These are phyloP conservation scores for Arabidopsis suecica DNA, from an alignment of 345 rosid species.

Conservation along the genomic window DNA sequence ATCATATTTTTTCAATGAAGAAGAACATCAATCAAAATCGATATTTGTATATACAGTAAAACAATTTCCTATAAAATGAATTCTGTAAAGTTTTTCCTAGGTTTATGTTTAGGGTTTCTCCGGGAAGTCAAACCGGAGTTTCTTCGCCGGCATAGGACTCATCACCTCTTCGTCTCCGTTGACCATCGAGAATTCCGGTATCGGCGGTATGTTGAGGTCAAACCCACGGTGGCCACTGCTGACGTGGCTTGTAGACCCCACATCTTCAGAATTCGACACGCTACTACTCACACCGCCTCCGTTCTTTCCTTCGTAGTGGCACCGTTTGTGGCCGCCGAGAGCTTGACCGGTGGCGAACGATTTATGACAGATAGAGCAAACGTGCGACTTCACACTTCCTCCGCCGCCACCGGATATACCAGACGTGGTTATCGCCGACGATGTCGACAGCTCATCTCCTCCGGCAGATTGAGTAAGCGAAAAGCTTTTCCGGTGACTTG, in stretches of 20 bases:
- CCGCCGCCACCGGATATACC: slow-evolving; percentile 13
- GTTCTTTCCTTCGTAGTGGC: slow-evolving; percentile 64
- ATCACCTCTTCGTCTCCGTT: slow-evolving; percentile 60
- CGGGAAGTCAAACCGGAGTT: slow-evolving; percentile 42
- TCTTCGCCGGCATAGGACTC: slow-evolving; percentile 63
- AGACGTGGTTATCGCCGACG: slow-evolving; percentile 19
- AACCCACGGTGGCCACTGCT: slow-evolving; percentile 58
- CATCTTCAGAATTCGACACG: slow-evolving; percentile 52
- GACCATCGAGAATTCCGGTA: slow-evolving; percentile 56
- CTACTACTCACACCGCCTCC: slow-evolving; percentile 37
- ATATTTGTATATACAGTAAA: slow-evolving; percentile 19
- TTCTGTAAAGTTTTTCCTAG: neutral
- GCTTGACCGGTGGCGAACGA: slow-evolving; percentile 74
- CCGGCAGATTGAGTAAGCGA: slow-evolving; percentile 2
- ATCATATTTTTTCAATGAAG: slow-evolving; percentile 4
- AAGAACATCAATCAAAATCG: neutral
- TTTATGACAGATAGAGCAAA: slow-evolving; percentile 69
- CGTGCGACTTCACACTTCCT: slow-evolving; percentile 48
- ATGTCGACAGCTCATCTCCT: slow-evolving; percentile 38
- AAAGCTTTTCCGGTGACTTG: slow-evolving; percentile 54
- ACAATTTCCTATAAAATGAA: slow-evolving; percentile 10
- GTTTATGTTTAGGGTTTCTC: neutral
- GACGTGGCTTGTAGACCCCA: slow-evolving; percentile 60
- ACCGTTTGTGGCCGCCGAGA: slow-evolving; percentile 75
- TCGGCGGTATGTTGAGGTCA: slow-evolving; percentile 73